These are phyloP conservation scores for Pelargonium myrrhifolium DNA, from an alignment of 441 rosid species.

Conservation along the genomic window DNA sequence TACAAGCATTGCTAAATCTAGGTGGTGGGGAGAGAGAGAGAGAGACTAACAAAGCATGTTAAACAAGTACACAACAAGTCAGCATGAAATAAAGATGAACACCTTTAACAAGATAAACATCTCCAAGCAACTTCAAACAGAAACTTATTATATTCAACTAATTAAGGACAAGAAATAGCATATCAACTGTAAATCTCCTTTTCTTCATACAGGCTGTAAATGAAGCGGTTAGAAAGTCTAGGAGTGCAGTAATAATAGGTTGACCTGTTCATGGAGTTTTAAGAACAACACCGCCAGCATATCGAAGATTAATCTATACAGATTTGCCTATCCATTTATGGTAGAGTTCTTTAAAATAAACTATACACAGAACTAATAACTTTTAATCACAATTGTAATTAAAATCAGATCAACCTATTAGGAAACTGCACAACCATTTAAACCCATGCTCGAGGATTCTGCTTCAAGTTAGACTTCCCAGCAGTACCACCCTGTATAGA, in stretches of 20 bases:
- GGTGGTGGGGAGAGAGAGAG: no score
- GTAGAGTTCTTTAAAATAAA: not conserved
- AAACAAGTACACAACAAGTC: not conserved
- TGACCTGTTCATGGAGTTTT: no score
- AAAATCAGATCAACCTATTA: not conserved
- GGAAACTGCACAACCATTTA: not conserved
- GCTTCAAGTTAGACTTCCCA: not conserved
- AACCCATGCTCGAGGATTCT: not conserved
- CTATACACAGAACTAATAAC: not conserved
- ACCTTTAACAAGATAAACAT: not conserved
- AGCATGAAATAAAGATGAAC: not conserved
- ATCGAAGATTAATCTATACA: not conserved
- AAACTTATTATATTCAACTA: not conserved
- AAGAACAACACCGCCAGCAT: no score
- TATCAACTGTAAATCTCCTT: no score
- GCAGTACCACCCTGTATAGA: not conserved
- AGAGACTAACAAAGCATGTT: not conserved
- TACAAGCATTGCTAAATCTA: not conserved
- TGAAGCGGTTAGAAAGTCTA: not conserved
- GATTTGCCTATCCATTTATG: not conserved
- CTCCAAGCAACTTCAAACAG: not conserved
- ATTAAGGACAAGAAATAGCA: not conserved
- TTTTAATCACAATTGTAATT: not conserved
- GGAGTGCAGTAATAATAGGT: not conserved
- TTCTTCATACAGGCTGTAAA: no score